Conservation (phyloP, 495 filamentous ascomycete genomes). For the Aspergillus baeticus region DNA sequence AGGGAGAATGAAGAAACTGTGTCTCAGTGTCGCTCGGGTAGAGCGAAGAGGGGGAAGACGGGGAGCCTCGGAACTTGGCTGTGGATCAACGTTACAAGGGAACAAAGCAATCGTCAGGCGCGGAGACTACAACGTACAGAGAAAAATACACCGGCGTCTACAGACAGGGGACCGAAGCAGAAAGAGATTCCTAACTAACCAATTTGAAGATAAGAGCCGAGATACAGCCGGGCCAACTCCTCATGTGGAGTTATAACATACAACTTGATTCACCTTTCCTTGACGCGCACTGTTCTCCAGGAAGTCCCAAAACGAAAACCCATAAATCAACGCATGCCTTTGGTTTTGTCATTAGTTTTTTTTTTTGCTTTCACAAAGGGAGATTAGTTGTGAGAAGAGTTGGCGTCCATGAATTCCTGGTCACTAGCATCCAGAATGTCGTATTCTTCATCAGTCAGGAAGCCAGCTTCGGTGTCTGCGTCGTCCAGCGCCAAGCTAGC, state of each 20-base stretch:
- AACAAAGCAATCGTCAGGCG: no score
- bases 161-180: background rate
- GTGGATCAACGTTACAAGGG: no score
- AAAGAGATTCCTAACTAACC: slow-evolving; percentile 1
- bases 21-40: background rate
- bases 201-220: slow-evolving; percentile 11
- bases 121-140: background rate
- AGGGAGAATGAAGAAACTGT: slow-evolving; percentile 5
- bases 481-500: slow-evolving; percentile 65
- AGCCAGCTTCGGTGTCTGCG: slow-evolving; percentile 59
- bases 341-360: slow-evolving; percentile 1
- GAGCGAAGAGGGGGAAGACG: background rate
- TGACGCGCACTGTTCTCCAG: slow-evolving; percentile 3
- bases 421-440: slow-evolving; percentile 95
- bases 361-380: slow-evolving; percentile 2
- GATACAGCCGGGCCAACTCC: slow-evolving; percentile 1
- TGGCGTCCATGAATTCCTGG: slow-evolving; percentile 68
- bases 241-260: background rate
- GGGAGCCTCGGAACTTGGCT: background rate
- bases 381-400: slow-evolving; percentile 29
- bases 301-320: slow-evolving; percentile 5
- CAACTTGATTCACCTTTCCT: slow-evolving; percentile 15
- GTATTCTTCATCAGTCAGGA: slow-evolving; percentile 96
- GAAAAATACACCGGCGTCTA: background rate
- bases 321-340: slow-evolving; percentile 15